Conservation (phyloP, 2,329 filamentous ascomycete species). For the Diaporthe vaccinii region DNA sequence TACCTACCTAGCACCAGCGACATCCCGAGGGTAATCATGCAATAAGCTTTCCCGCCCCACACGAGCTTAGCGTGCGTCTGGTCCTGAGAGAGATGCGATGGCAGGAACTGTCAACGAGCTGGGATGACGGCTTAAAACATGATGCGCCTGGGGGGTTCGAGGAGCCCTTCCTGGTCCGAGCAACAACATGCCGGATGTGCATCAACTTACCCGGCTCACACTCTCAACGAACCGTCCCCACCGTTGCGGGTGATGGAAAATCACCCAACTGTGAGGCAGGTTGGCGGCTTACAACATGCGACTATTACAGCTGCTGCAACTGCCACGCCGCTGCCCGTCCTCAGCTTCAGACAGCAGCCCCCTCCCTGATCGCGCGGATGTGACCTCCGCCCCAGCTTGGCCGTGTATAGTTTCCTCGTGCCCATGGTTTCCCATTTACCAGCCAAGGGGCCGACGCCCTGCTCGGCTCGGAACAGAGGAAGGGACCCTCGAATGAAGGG, state of each 20-base stretch:
- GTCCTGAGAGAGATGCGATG: constrained; percentile 17
- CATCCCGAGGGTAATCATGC: constrained; percentile 28
- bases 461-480: constrained; percentile 5
- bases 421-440: background rate
- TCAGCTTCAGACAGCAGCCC: background rate
- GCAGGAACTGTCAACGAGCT: constrained; percentile 13
- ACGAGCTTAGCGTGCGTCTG: constrained; percentile 1
- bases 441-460: background rate
- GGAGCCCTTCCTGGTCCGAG: constrained; percentile 2
- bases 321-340: background rate
- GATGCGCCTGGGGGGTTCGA: constrained; percentile 11
- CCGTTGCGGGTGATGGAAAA: background rate
- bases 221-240: background rate
- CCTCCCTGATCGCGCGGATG: constrained; percentile 3
- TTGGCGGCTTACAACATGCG: background rate
- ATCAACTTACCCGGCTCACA: background rate
- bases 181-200: constrained; percentile 15
- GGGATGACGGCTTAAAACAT: constrained; percentile 29
- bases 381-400: background rate
- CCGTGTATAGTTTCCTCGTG: background rate
- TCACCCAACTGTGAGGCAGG: background rate
- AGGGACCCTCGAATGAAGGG: background rate
- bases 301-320: background rate
- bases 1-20: constrained; percentile 26
- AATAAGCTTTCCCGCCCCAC: constrained; percentile 24